These are phyloP conservation scores for Penicillium vulpinum DNA, from an alignment of 2,329 filamentous ascomycete genomes.

Conservation along the genomic window DNA sequence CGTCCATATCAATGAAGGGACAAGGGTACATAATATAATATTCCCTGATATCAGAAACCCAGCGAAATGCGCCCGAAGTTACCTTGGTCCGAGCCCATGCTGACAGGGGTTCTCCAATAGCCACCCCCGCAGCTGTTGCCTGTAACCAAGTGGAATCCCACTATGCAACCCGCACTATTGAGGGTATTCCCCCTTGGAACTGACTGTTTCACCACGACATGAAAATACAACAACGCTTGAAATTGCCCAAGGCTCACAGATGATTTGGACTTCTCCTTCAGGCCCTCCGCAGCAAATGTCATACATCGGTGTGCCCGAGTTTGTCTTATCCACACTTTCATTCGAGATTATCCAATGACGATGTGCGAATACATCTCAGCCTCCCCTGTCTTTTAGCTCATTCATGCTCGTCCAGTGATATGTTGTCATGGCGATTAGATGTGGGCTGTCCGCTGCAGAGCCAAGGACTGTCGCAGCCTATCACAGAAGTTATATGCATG, in stretches of 20 bases:
- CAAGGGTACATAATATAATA: background rate
- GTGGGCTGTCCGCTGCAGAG: slow-evolving; percentile 7
- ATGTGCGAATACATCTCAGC: background rate
- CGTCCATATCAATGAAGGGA: background rate
- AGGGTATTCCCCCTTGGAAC: background rate
- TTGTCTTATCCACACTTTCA: background rate
- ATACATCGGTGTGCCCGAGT: background rate
- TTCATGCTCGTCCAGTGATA: slow-evolving; percentile 9
- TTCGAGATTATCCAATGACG: slow-evolving; percentile 16
- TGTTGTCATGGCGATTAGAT: slow-evolving; percentile 7
- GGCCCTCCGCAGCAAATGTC: background rate
- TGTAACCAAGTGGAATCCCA: slow-evolving; percentile 12
- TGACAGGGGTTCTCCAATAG: slow-evolving; percentile 11
- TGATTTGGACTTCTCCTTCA: background rate
- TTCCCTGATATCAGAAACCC: background rate
- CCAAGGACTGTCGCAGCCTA: slow-evolving; percentile 14
- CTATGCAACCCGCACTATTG: background rate
- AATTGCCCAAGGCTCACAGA: background rate
- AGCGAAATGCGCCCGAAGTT: slow-evolving; percentile 5
- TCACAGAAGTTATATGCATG: slow-evolving; percentile 7
- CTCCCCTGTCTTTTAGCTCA: slow-evolving; percentile 2
- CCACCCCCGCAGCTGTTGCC: slow-evolving; percentile 16
- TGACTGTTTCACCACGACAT: slow-evolving; percentile 1
- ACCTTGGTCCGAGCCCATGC: slow-evolving; percentile 23
- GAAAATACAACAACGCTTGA: background rate